Percentiles rank a stretch among this genome's conserved stretches.
These are phyloP conservation scores for Adansonia rubrostipa DNA, from an alignment of 441 rosid genomes.

Conservation along the genomic window DNA sequence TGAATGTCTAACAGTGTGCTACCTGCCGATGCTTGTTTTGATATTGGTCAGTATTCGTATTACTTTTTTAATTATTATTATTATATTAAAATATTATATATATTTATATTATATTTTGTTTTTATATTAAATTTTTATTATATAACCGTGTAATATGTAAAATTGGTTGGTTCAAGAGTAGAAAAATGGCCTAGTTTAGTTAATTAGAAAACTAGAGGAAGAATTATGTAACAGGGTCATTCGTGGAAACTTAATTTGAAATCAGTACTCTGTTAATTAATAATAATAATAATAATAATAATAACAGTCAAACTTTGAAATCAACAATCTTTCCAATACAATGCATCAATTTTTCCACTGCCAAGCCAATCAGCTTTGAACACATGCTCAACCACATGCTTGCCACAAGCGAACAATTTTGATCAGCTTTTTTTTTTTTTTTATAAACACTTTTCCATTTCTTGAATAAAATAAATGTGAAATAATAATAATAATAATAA, in stretches of 20 bases:
- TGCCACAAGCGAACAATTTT: neutral
- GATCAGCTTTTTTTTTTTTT: neutral
- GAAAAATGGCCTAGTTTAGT: too few species aligned
- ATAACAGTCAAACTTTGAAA: neutral
- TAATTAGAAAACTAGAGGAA: neutral
- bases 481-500: too few species aligned
- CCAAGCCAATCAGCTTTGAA: neutral
- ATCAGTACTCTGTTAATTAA: too few species aligned
- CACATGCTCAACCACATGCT: neutral
- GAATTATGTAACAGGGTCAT: neutral
- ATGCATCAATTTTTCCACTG: neutral
- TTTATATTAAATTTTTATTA: too few species aligned
- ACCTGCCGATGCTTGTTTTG: slow-evolving; percentile 7
- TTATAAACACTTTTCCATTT: neutral
- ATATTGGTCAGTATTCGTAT: too few species aligned
- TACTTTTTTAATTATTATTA: too few species aligned
- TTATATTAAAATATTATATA: too few species aligned
- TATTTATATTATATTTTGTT: too few species aligned
- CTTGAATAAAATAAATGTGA: too few species aligned
- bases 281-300: too few species aligned
- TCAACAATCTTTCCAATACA: neutral
- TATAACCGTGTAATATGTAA: too few species aligned
- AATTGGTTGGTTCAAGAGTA: too few species aligned
- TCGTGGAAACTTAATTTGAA: neutral
- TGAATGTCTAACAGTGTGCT: slow-evolving; percentile 4